Evolutionary conservation across 305 asterid species (phyloP).

Genomic region (Stenogyne calaminthoides): DNA sequence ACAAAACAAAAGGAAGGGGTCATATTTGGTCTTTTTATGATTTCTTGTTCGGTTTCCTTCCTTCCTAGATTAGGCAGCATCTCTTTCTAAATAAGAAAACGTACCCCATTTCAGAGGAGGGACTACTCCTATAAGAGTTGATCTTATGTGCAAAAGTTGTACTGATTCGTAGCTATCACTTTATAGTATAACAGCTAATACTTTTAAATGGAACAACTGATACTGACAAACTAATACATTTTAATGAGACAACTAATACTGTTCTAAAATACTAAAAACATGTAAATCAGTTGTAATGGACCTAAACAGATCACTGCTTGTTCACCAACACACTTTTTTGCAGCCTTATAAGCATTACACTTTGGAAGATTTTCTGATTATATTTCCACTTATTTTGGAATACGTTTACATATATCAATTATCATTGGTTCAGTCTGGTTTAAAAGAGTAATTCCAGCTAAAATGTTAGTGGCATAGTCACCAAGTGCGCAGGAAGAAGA

Average conservation of each 20-base stretch:
- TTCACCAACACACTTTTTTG: neutral
- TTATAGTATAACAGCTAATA: too few relatives aligned
- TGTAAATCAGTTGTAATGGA: too few relatives aligned
- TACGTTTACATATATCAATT: neutral
- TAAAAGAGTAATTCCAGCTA: neutral
- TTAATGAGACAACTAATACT: too few relatives aligned
- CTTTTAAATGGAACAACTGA: too few relatives aligned
- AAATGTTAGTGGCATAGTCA: neutral
- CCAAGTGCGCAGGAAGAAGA: neutral
- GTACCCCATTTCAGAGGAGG: neutral
- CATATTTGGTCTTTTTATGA: neutral
- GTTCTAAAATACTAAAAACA: too few relatives aligned
- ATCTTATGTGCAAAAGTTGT: neutral
- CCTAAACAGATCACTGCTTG: too few relatives aligned
- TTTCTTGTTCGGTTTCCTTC: neutral
- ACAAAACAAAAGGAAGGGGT: neutral
- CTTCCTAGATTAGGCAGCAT: neutral
- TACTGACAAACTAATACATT: too few relatives aligned
- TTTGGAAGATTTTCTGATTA: neutral
- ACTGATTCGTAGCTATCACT: neutral
- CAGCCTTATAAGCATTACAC: neutral
- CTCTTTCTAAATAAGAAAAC: neutral
- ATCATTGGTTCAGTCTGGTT: neutral
- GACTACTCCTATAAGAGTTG: neutral
- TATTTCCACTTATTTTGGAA: neutral